phyloP scores from a whole-genome alignment of 2,329 filamentous ascomycete species.

The Calonectria pauciramosa region DNA sequence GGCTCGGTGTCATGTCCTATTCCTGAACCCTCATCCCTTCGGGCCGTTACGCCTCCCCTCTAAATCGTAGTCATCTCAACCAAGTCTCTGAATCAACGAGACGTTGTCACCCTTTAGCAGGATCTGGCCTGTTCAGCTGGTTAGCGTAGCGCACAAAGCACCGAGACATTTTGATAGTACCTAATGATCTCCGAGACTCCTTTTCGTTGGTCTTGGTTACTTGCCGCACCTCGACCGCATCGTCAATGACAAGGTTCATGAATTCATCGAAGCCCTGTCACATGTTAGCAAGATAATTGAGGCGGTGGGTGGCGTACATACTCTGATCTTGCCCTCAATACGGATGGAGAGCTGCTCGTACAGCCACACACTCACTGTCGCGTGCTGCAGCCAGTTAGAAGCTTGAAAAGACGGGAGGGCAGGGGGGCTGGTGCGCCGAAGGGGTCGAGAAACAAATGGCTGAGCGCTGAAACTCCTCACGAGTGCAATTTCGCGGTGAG shows the following conservation, averaged over 20 bases:
- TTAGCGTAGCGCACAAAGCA: slow-evolving; percentile 38
- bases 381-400: slow-evolving; percentile 66
- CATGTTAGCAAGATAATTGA: slow-evolving; percentile 8
- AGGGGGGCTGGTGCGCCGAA: neutral
- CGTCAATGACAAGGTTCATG: slow-evolving; percentile 98
- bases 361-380: slow-evolving; percentile 93
- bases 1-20: slow-evolving; percentile 16
- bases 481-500: neutral
- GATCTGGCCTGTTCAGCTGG: slow-evolving; percentile 77
- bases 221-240: slow-evolving; percentile 92
- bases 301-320: slow-evolving; percentile 58
- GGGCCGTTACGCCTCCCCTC: slow-evolving; percentile 17
- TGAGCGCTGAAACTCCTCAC: neutral
- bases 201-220: slow-evolving; percentile 82
- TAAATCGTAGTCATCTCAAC: slow-evolving; percentile 34
- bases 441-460: slow-evolving; percentile 10
- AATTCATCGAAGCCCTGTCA: slow-evolving; percentile 97
- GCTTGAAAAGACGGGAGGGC: neutral
- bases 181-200: slow-evolving; percentile 83
- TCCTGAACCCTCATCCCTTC: slow-evolving; percentile 17
- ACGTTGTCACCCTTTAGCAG: slow-evolving; percentile 91
- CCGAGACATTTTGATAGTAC: slow-evolving; percentile 62
- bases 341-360: slow-evolving; percentile 95
- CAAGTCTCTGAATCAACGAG: slow-evolving; percentile 77
- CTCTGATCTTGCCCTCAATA: slow-evolving; percentile 96